Percentiles rank a stretch among this genome's conserved stretches.
Evolutionary conservation across 1,139 yeast genomes (phyloP).

Genomic region (Meyerozyma guilliermondii): DNA sequence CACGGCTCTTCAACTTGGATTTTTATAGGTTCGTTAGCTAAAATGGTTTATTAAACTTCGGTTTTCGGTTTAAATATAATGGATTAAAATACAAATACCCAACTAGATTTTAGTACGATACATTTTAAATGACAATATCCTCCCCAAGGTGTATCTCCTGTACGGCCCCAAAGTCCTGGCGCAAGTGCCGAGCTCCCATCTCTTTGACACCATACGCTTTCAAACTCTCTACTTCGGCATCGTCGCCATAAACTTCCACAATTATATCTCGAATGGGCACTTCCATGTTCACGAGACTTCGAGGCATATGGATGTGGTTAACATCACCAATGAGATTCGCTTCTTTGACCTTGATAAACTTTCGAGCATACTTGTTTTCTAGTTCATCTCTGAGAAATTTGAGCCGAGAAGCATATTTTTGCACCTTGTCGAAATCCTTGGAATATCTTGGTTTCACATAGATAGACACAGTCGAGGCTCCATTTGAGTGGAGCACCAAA

Average conservation of each 20-base stretch:
- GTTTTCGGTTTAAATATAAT: neutral
- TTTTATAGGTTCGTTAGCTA: neutral
- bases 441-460: slow-evolving; percentile 27
- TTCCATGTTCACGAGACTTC: slow-evolving; percentile 28
- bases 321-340: slow-evolving; percentile 13
- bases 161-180: neutral
- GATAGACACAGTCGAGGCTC: slow-evolving; percentile 15
- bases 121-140: neutral
- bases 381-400: neutral
- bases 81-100: no score
- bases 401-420: slow-evolving; percentile 9
- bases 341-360: slow-evolving; percentile 31
- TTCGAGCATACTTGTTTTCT: slow-evolving; percentile 6
- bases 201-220: neutral
- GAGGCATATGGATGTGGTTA: slow-evolving; percentile 31
- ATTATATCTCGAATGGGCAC: slow-evolving; percentile 32
- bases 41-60: neutral
- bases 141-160: neutral
- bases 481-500: slow-evolving; percentile 19
- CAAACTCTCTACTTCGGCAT: neutral
- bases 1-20: neutral
- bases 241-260: slow-evolving; percentile 15
- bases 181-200: neutral
- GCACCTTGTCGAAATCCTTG: slow-evolving; percentile 12
- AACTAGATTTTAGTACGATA: no score